Evolutionary conservation across 176 grass and related monocot genomes (phyloP).

Genomic region (Cymbopogon citratus): DNA sequence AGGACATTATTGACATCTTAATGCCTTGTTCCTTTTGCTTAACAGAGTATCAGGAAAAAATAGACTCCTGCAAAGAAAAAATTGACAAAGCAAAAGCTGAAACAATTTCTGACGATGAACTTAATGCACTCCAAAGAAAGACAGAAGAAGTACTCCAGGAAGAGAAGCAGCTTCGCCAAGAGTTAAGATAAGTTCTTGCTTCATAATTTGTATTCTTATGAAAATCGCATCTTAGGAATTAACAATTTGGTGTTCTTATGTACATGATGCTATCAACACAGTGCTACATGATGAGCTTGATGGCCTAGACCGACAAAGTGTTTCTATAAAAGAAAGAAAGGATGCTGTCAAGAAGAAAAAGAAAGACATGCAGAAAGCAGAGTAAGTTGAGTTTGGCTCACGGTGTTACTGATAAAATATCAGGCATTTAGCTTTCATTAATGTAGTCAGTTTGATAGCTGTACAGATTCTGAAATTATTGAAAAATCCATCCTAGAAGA

Average conservation of each 20-base stretch:
- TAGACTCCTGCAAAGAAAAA: constrained; percentile 44
- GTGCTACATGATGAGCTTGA: constrained; percentile 16
- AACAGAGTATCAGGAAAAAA: constrained; percentile 49
- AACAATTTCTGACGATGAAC: constrained; percentile 52
- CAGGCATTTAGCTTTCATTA: too few relatives aligned
- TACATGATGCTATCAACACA: constrained; percentile 37
- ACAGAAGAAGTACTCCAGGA: constrained; percentile 28
- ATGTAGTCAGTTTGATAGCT: not conserved
- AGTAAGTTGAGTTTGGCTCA: constrained; percentile 51
- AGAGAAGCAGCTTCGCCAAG: too few relatives aligned
- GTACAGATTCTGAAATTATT: not conserved
- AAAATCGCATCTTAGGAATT: too few relatives aligned
- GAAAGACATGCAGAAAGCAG: constrained; percentile 37
- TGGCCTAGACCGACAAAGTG: constrained; percentile 39
- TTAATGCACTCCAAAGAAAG: constrained; percentile 40
- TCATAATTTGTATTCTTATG: too few relatives aligned
- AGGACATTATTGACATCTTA: too few relatives aligned
- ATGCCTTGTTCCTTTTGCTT: too few relatives aligned
- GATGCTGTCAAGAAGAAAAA: constrained; percentile 29
- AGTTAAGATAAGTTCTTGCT: too few relatives aligned
- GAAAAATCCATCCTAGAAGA: not conserved
- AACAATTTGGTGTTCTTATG: too few relatives aligned
- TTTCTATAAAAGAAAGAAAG: constrained; percentile 53
- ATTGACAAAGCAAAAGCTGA: constrained; percentile 51
- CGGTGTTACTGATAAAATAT: too few relatives aligned